Evolutionary conservation across 768 basidiomycete species (phyloP).

Genomic region (Boletus sensibilis): DNA sequence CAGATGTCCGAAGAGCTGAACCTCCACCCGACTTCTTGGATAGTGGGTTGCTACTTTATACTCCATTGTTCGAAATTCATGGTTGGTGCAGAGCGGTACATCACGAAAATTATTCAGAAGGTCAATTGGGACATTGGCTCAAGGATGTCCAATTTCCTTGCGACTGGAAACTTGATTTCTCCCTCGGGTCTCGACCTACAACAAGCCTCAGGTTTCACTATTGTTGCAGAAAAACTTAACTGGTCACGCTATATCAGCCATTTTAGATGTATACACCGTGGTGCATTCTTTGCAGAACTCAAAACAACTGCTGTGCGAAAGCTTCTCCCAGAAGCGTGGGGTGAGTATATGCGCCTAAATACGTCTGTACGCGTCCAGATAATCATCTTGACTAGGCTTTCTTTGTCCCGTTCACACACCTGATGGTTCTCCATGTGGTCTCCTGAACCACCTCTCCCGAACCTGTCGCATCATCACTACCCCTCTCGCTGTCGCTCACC

Average conservation of each 20-base stretch:
- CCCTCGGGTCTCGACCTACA: conserved; percentile 95
- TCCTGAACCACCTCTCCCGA: conserved; percentile 93
- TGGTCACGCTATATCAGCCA: conserved; percentile 98
- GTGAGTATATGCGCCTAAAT: conserved; percentile 40
- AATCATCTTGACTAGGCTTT: conserved; percentile 59
- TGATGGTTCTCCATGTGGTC: conserved; percentile 95
- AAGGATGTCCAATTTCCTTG: conserved; percentile 90
- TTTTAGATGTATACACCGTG: conserved; percentile 97
- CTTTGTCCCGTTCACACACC: conserved; percentile 98
- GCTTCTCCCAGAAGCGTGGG: conserved; percentile 96
- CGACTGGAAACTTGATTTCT: conserved; percentile 94
- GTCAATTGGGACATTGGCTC: conserved; percentile 92
- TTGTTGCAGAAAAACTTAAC: conserved; percentile 97
- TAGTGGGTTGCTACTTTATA: conserved; percentile 47
- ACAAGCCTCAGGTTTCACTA: conserved; percentile 97
- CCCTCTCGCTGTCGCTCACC: conserved; percentile 69
- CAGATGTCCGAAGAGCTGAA: conserved; percentile 75
- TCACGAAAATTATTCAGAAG: conserved; percentile 68
- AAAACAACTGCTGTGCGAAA: conserved; percentile 98
- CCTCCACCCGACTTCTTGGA: conserved; percentile 84
- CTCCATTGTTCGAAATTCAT: conserved; percentile 5
- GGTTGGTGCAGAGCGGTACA: conserved; percentile 64
- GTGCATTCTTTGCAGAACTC: conserved; percentile 97
- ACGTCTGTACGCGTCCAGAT: conserved; percentile 4
- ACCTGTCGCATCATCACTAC: conserved; percentile 88